Evolutionary conservation across 2,329 filamentous ascomycete genomes (phyloP), one percentile per base, ranked within the genome.

Genomic region (Orbilia javanica): DNA sequence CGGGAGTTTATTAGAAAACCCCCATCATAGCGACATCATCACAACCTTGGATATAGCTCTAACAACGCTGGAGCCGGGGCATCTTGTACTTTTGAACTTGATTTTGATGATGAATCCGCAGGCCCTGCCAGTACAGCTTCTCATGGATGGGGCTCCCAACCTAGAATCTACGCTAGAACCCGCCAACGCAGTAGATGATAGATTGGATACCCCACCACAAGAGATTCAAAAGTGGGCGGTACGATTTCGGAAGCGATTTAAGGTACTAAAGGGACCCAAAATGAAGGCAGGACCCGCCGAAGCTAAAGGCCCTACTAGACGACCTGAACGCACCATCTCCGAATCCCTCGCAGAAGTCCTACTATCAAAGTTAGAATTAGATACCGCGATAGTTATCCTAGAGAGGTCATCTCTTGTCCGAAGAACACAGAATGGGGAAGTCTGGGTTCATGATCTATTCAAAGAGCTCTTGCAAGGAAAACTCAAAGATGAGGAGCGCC

Each of bases 371-470:
- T 8, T 44, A 10, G 34, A 64, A 44, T 15, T 71, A 3, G 31
- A 63, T 18, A 15, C 13, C 8, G 55, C 31, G 2, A 52, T 64
- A 18, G 15, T 64, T 0, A 15, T 31, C 42, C 25, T 70, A 7
- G 67, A 71, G 29, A 71, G 46, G 18, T 71, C 67, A 13, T 71
- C 67, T 6, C 20, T 71, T 11, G 4, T 71, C 18, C 55, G 67
- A 36, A 18, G 67, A 20, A n/a, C 42, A 44, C 20, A 53, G 44
- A 52, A 48, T 11, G 67, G 67, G 15, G 31, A 46, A 6, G 53
- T 71, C 22, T 71, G 67, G 67, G 31, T 71, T 6, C 67, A 71
- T 31, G 55, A 71, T 39, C 55, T 70, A 13, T 48, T 70, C n/a
- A 27, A 36, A 53, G 55, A 71, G 20, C 1, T 71, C 3, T 22